A percentile compares a stretch with the other conserved stretches of the same genome.
phyloP scores from a whole-genome alignment of 768 basidiomycete genomes.

The Boletellus sp. region DNA sequence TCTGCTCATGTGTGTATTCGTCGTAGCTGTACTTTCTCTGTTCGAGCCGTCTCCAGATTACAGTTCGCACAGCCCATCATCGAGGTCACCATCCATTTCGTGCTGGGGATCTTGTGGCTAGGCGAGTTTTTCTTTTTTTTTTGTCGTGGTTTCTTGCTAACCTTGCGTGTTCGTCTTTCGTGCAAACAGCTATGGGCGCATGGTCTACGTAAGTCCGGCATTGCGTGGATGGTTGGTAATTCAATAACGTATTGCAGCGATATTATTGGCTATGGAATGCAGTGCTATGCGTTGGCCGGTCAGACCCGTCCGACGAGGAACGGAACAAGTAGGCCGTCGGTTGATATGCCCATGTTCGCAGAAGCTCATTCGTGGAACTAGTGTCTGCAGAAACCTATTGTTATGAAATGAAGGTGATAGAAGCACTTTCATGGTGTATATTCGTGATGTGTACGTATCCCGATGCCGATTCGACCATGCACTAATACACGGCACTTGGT shows the following conservation, averaged over 20 bases:
- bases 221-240: not conserved
- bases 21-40: not conserved
- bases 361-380: constrained; percentile 26
- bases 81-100: constrained; percentile 52
- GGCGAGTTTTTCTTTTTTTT: constrained; percentile 38
- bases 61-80: constrained; percentile 68
- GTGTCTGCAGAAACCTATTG: constrained; percentile 58
- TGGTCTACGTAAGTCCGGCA: constrained; percentile 59
- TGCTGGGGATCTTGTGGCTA: constrained; percentile 65
- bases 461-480: not conserved
- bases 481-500: not conserved
- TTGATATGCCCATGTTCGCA: not conserved
- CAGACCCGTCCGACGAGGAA: constrained; percentile 46
- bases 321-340: constrained; percentile 46
- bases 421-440: constrained; percentile 75
- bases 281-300: constrained; percentile 52
- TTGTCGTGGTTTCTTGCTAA: not conserved
- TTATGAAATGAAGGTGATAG: constrained; percentile 75
- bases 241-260: constrained; percentile 44
- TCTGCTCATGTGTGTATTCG: constrained; percentile 46
- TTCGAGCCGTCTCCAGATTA: constrained; percentile 39
- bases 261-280: constrained; percentile 53
- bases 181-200: constrained; percentile 59
- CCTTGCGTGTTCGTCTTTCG: constrained; percentile 4
- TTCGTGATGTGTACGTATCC: constrained; percentile 48